phyloP scores from a whole-genome alignment of 306 rosid genomes.

The Sphenostylis stenocarpa region DNA sequence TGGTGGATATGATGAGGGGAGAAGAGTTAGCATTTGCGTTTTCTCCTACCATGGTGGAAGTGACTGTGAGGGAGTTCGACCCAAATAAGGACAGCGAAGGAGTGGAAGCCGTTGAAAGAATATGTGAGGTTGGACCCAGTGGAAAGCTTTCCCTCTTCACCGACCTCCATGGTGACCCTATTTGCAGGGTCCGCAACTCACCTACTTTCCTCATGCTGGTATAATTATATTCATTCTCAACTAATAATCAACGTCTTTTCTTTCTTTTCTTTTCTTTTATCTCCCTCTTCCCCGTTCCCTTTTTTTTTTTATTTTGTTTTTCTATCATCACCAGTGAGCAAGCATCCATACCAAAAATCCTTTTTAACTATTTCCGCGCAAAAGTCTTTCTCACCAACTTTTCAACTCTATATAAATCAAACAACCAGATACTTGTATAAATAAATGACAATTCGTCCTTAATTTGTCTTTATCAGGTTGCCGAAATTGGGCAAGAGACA shows the following conservation, averaged over 20 bases:
- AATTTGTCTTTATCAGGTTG: constrained; percentile 54
- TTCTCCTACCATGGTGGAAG: not conserved
- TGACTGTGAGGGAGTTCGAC: constrained; percentile 67
- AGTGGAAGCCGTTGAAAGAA: constrained; percentile 73
- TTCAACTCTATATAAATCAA: not conserved
- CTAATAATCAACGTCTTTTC: not conserved
- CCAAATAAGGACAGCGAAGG: constrained; percentile 48
- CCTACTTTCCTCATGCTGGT: constrained; percentile 92
- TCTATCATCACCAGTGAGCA: not conserved
- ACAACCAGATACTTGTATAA: no score
- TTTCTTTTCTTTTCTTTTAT: no score
- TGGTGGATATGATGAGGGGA: not conserved
- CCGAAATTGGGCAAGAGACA: constrained; percentile 62
- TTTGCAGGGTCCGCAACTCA: constrained; percentile 94
- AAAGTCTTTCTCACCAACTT: constrained; percentile 27
- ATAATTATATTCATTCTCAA: not conserved
- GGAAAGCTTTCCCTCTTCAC: constrained; percentile 83
- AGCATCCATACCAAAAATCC: no score
- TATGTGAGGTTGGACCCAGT: constrained; percentile 78
- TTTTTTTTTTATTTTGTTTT: no score
- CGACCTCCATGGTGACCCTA: constrained; percentile 92
- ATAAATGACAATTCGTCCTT: not conserved
- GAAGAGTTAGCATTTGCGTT: not conserved
- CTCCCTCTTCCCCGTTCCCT: no score
- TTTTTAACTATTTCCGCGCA: not conserved